phyloP scores from a whole-genome alignment of 768 basidiomycete species.

The Podaxis carcinomalis region DNA sequence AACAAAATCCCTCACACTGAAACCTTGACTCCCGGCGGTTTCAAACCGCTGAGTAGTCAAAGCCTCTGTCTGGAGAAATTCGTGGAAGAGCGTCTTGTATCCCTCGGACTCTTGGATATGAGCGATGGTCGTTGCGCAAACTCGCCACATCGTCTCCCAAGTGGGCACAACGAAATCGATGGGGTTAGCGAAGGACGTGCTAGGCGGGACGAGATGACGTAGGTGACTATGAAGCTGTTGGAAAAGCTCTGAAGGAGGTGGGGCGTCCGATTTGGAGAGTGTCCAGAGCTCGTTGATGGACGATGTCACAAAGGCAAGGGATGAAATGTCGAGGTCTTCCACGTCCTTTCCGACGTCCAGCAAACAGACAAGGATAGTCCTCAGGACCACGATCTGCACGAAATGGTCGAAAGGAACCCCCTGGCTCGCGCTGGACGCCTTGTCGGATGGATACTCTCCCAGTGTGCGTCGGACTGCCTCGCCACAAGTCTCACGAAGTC shows the following conservation, averaged over 20 bases:
- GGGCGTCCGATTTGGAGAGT: constrained; percentile 33
- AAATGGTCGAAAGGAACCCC: constrained; percentile 30
- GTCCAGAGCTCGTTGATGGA: constrained; percentile 46
- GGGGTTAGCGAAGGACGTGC: constrained; percentile 29
- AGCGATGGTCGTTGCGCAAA: constrained; percentile 42
- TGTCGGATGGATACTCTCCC: neutral
- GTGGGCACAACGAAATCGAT: constrained; percentile 52
- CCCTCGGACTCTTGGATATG: constrained; percentile 25
- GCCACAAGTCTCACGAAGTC: constrained; percentile 25
- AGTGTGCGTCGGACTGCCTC: constrained; percentile 27
- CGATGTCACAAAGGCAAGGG: constrained; percentile 31
- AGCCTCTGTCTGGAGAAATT: constrained; percentile 33
- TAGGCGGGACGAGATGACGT: constrained; percentile 35
- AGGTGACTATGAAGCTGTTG: constrained; percentile 31
- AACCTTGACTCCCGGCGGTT: constrained; percentile 9
- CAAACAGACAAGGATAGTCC: constrained; percentile 37
- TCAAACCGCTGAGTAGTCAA: constrained; percentile 28
- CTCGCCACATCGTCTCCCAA: constrained; percentile 63
- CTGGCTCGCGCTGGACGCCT: neutral
- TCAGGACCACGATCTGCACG: constrained; percentile 41
- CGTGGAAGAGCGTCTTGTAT: constrained; percentile 13
- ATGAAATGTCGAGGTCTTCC: constrained; percentile 23
- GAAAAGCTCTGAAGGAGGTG: constrained; percentile 28
- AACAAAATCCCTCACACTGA: constrained; percentile 34
- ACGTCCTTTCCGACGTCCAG: constrained; percentile 27